A percentile compares a stretch with the other conserved stretches of the same genome.
Evolutionary conservation across 2,329 filamentous ascomycete genomes (phyloP).

Genomic region (Chrysosphaeria jannelii): DNA sequence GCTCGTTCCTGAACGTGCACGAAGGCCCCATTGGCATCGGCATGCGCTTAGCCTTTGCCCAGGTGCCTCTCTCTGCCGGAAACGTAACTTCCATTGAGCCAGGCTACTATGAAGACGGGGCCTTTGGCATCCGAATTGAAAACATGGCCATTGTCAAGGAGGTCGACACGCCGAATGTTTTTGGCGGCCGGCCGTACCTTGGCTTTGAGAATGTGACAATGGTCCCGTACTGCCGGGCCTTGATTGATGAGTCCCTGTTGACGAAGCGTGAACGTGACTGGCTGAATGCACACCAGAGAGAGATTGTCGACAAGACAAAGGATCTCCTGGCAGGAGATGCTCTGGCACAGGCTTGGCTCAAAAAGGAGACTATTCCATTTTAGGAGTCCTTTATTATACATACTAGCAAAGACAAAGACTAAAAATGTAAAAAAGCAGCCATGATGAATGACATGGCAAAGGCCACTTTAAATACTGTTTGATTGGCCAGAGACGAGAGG

Average conservation of each 20-base stretch:
- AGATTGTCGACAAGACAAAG: conserved; percentile 58
- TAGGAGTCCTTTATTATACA: no score
- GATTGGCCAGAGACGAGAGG: conserved; percentile 19
- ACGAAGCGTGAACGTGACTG: conserved; percentile 49
- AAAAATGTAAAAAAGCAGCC: conserved; percentile 27
- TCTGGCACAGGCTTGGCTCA: conserved; percentile 48
- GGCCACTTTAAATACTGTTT: conserved; percentile 33
- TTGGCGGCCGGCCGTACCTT: conserved; percentile 79
- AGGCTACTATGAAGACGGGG: conserved; percentile 87
- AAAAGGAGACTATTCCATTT: conserved; percentile 52
- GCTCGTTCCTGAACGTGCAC: conserved; percentile 86
- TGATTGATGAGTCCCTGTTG: conserved; percentile 49
- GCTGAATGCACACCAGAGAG: conserved; percentile 61
- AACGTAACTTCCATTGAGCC: conserved; percentile 93
- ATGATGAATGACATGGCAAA: conserved; percentile 47
- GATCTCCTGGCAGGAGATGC: conserved; percentile 44
- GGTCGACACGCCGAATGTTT: conserved; percentile 58
- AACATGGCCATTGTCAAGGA: conserved; percentile 82
- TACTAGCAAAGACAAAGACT: conserved; percentile 1
- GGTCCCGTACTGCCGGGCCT: conserved; percentile 74
- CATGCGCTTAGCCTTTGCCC: conserved; percentile 67
- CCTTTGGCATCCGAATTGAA: conserved; percentile 86
- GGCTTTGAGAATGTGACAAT: conserved; percentile 95
- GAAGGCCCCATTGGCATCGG: conserved; percentile 93
- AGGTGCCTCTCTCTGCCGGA: conserved; percentile 66